Evolutionary conservation across 257 asterid genomes (phyloP), one percentile per base, ranked within the genome.

Genomic region (Solanum sitiens): DNA sequence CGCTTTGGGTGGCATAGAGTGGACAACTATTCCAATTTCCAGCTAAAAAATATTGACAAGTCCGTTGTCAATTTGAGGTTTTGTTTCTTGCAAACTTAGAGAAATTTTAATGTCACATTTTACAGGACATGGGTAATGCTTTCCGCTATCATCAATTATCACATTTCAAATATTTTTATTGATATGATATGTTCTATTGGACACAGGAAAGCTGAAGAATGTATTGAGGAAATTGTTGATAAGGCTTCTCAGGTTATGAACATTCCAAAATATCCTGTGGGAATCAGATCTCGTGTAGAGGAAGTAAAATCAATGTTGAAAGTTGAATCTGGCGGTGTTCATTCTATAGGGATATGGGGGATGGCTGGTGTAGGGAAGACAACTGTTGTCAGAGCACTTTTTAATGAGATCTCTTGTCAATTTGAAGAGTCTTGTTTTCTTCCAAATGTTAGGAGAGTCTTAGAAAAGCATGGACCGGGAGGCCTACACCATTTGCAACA

Each of bases 311-410:
- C 75, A 0, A n/a, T 86, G 76, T 74, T 86, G 30, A 45, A 27
- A 8, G 15, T 71, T 67, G 88, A 56, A 56, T 56, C 32, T 20
- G 56, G 68, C 4, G 76, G 42, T 18, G 88, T 86, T 56, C 23
- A 83, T 25, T 86, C 12, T 59, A 13, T 86, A 0, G 86, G 88
- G 63, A 3, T 86, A 45, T 40, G 39, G 30, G 88, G 85, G 8
- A 42, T 20, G 83, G 82, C 37, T 12, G 87, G 87, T 16, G 63
- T 86, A 3, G 87, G 87, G 82, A 86, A 74, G 70, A 86, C 85
- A 86, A 53, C 88, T 0, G 15, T 86, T 23, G 86, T 77, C 15
- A 74, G 86, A 86, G 65, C 10, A 20, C 0, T 59, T 23, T 86
- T 73, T 59, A 18, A 86, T 7, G 21, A 75, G 8, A 20, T 74